phyloP scores from a whole-genome alignment of 495 filamentous ascomycete genomes.

The Neurospora sp. region DNA sequence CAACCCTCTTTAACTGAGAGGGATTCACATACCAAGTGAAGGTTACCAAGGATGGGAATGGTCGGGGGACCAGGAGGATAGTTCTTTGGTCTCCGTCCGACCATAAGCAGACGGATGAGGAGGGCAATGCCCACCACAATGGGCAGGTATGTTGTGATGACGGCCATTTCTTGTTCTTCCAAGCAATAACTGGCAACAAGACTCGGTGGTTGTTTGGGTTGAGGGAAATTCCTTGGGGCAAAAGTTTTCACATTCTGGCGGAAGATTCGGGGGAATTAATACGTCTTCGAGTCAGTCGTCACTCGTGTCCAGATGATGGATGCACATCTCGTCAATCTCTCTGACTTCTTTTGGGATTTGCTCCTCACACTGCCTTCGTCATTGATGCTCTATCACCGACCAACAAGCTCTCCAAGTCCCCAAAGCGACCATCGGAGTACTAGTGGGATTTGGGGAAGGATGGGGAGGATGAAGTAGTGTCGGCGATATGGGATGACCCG shows the following conservation, averaged over 20 bases:
- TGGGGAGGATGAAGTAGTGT: neutral
- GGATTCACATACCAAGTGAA: conserved; percentile 17
- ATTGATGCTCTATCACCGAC: neutral
- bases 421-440: conserved; percentile 7
- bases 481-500: neutral
- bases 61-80: conserved; percentile 26
- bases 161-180: conserved; percentile 8
- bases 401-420: neutral
- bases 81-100: conserved; percentile 20
- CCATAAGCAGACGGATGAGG: conserved; percentile 16
- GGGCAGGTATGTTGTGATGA: conserved; percentile 12
- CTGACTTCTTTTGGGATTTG: neutral
- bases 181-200: neutral
- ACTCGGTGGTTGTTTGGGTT: neutral
- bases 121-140: conserved; percentile 15
- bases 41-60: conserved; percentile 25
- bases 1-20: neutral
- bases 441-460: conserved; percentile 11
- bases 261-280: neutral
- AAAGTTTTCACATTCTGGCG: neutral
- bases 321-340: neutral
- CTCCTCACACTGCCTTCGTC: neutral
- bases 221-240: neutral
- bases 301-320: neutral
- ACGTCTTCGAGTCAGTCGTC: neutral